A percentile compares a stretch with the other conserved stretches of the same genome.
These are phyloP conservation scores for Stevia rebaudiana DNA, from an alignment of 140 eudicot genomes.

Conservation along the genomic window DNA sequence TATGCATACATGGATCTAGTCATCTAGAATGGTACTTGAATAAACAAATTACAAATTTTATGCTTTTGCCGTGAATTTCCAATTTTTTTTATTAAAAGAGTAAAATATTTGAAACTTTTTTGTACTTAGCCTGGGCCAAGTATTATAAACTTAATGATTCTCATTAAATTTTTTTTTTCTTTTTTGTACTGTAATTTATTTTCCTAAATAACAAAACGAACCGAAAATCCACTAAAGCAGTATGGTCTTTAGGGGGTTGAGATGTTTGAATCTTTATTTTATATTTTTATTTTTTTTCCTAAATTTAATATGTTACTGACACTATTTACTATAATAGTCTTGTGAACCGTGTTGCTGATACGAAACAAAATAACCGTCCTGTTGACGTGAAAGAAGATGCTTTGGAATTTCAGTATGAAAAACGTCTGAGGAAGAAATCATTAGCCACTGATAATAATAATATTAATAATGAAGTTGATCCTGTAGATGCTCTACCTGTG, in stretches of 20 bases:
- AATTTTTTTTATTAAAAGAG: neutral
- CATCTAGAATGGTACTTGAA: neutral
- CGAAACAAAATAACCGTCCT: constrained; percentile 39
- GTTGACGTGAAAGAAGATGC: constrained; percentile 81
- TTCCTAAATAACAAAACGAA: no score
- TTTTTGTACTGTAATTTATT: no score
- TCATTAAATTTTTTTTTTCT: neutral
- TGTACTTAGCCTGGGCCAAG: neutral
- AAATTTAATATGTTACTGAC: neutral
- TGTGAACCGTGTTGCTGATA: constrained; percentile 79
- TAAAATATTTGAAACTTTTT: neutral
- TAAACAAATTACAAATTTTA: neutral
- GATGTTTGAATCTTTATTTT: neutral
- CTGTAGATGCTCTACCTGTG: constrained; percentile 86
- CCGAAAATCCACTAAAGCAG: no score
- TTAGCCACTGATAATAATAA: constrained; percentile 38
- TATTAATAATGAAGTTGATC: constrained; percentile 56
- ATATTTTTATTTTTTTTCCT: neutral
- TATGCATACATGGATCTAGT: neutral
- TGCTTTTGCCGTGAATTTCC: neutral
- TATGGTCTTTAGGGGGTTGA: no score
- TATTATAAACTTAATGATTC: neutral
- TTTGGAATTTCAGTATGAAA: constrained; percentile 57
- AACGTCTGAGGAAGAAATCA: constrained; percentile 39
- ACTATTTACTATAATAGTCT: constrained; percentile 42